A percentile compares a stretch with the other conserved stretches of the same genome.
These are phyloP conservation scores for Coniochaeta sp. DNA, from an alignment of 2,329 filamentous ascomycete genomes.

Conservation along the genomic window DNA sequence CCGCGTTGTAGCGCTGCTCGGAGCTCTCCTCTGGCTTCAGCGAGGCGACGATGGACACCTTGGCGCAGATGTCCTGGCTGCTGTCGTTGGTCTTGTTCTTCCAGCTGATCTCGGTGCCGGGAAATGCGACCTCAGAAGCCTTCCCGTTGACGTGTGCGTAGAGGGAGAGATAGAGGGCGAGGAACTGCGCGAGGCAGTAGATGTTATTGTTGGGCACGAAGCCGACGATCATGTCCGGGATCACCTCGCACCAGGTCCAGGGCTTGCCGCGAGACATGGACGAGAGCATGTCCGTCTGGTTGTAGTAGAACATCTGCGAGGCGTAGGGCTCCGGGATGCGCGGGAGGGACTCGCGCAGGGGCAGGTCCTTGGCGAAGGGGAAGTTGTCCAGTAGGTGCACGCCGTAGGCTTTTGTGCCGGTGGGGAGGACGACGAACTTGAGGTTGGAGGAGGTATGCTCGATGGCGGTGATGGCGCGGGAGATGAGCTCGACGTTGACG, in stretches of 20 bases:
- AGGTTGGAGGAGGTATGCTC: slow-evolving; percentile 28
- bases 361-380: slow-evolving; percentile 23
- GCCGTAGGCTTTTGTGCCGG: slow-evolving; percentile 32
- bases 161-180: slow-evolving; percentile 29
- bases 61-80: slow-evolving; percentile 29
- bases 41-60: slow-evolving; percentile 31
- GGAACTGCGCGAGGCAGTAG: slow-evolving; percentile 31
- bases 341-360: slow-evolving; percentile 28
- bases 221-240: slow-evolving; percentile 34
- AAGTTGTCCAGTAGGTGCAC: slow-evolving; percentile 21
- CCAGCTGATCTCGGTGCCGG: slow-evolving; percentile 26
- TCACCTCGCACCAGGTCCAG: slow-evolving; percentile 36
- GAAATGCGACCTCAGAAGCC: slow-evolving; percentile 29
- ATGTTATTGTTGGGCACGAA: slow-evolving; percentile 35
- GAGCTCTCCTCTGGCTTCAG: slow-evolving; percentile 30
- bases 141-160: slow-evolving; percentile 28
- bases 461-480: slow-evolving; percentile 28
- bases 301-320: slow-evolving; percentile 38
- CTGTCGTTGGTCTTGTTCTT: slow-evolving; percentile 30
- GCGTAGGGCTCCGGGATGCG: slow-evolving; percentile 33
- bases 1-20: slow-evolving; percentile 32
- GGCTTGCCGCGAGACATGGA: slow-evolving; percentile 25
- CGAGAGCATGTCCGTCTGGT: slow-evolving; percentile 32
- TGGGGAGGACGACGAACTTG: slow-evolving; percentile 31
- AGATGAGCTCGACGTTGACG: slow-evolving; percentile 30